Conservation (phyloP, 1,139 yeast genomes). For the Yamadazyma songkhlaensis region DNA sequence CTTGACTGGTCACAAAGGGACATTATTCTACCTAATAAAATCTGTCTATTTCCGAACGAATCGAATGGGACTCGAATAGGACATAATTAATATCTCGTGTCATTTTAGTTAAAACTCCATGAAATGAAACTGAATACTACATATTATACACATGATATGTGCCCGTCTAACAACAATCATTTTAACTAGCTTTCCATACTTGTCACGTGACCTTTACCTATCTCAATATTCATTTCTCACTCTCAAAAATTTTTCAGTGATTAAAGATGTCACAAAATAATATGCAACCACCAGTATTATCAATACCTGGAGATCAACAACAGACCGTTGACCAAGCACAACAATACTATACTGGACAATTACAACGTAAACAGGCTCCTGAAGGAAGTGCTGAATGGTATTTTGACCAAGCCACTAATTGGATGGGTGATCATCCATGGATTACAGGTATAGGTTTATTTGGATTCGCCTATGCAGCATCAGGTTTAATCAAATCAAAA, state of each 20-base stretch:
- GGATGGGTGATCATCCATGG: conserved; percentile 77
- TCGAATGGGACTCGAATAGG: no score
- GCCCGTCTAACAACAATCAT: no score
- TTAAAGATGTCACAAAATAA: conserved; percentile 6
- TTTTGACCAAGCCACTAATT: conserved; percentile 60
- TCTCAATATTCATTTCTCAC: not conserved
- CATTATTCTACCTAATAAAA: no score
- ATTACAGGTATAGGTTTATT: conserved; percentile 69
- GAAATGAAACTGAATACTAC: no score
- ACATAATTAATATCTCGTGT: not conserved
- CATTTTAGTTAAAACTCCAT: no score
- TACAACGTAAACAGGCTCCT: conserved; percentile 41
- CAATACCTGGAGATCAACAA: conserved; percentile 11
- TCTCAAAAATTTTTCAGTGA: conserved; percentile 10
- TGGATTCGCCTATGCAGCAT: conserved; percentile 60
- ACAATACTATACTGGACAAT: conserved; percentile 34
- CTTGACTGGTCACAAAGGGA: no score
- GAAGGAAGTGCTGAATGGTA: conserved; percentile 61
- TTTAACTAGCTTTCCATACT: no score
- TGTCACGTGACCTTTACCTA: no score
- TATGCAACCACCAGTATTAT: conserved; percentile 14
- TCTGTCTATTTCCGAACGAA: no score
- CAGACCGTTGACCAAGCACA: conserved; percentile 1
- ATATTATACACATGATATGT: no score
- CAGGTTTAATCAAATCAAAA: conserved; percentile 67